A percentile compares a stretch with the other conserved stretches of the same genome.
Evolutionary conservation across 2,329 filamentous ascomycete genomes (phyloP).

Genomic region (Ceratocystis huliohia): DNA sequence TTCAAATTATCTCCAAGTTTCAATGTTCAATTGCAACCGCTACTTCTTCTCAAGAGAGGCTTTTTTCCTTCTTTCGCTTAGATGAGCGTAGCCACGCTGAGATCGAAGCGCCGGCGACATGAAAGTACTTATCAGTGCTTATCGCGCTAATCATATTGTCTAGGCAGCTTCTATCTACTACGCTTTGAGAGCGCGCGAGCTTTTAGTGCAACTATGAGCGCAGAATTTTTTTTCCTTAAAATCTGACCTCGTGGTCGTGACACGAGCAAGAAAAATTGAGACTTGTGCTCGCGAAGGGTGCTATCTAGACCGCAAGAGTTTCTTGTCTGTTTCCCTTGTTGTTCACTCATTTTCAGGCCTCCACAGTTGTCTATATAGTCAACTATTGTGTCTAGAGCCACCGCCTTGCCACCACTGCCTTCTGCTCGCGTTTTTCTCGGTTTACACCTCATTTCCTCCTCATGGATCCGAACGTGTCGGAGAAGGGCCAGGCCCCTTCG

Average conservation of each 20-base stretch:
- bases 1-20: background rate
- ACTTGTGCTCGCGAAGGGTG: background rate
- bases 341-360: background rate
- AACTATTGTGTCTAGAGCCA: background rate
- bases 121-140: background rate
- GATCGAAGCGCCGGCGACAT: background rate
- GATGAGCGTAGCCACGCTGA: background rate
- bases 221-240: background rate
- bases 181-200: background rate
- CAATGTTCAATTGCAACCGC: background rate
- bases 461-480: background rate
- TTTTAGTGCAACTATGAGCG: background rate
- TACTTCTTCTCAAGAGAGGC: too few relatives aligned
- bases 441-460: background rate
- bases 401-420: background rate
- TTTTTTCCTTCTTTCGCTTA: too few relatives aligned
- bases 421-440: background rate
- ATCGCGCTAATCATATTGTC: slow-evolving; percentile 1
- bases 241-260: background rate
- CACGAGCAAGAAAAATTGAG: background rate
- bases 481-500: background rate
- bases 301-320: too few relatives aligned
- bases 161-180: background rate
- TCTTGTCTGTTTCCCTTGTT: too few relatives aligned
- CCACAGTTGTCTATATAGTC: background rate